phyloP scores from a whole-genome alignment of 352 stramenopile species.

The Pythium sukuiense region DNA sequence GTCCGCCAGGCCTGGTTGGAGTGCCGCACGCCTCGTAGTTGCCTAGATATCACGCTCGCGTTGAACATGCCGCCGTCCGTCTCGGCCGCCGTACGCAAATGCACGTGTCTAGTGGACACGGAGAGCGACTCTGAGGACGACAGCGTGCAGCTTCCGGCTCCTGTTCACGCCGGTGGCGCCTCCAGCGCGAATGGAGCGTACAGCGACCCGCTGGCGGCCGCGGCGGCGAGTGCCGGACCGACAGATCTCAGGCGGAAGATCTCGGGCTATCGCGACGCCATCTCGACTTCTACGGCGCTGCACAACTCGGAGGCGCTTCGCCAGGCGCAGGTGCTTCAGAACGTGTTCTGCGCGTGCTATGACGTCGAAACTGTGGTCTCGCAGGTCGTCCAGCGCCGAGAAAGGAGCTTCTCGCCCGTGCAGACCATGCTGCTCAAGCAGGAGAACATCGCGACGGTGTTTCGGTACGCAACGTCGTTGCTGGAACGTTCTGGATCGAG shows the following conservation, averaged over 20 bases:
- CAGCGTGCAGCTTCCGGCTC: background rate
- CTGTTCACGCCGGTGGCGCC: conserved; percentile 4
- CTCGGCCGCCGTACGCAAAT: conserved; percentile 37
- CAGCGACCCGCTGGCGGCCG: conserved; percentile 2
- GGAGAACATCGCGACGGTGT: conserved; percentile 61
- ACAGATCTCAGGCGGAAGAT: conserved; percentile 33
- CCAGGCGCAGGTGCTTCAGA: conserved; percentile 56
- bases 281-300: conserved; percentile 66
- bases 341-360: conserved; percentile 81
- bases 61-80: conserved; percentile 13
- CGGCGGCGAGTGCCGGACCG: conserved; percentile 13
- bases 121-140: conserved; percentile 75
- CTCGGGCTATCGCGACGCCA: conserved; percentile 49
- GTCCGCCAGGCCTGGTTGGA: background rate
- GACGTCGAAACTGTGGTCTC: conserved; percentile 66
- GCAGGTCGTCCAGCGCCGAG: conserved; percentile 51
- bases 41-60: background rate
- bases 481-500: conserved; percentile 13
- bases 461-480: conserved; percentile 53
- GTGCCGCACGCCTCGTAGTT: background rate
- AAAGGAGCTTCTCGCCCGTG: conserved; percentile 61
- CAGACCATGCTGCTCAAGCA: conserved; percentile 65
- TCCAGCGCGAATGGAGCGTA: background rate
- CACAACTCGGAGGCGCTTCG: conserved; percentile 72
- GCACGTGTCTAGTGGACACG: conserved; percentile 69